Percentiles rank a stretch among this genome's conserved stretches.
Evolutionary conservation across 495 filamentous ascomycete genomes (phyloP).

Genomic region (Aspergillus bertholletiae): DNA sequence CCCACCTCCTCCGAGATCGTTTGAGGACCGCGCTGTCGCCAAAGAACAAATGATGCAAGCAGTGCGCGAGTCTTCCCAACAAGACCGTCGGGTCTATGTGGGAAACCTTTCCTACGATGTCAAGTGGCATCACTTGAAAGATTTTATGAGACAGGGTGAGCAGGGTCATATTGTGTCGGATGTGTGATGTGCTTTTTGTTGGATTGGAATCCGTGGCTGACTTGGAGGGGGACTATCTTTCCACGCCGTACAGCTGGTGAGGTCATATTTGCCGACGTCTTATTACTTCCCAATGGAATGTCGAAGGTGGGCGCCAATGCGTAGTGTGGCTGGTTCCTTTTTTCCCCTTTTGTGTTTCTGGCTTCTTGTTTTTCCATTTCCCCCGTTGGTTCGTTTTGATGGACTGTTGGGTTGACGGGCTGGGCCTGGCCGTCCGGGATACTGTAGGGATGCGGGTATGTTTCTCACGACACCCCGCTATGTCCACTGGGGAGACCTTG

Average conservation of each 20-base stretch:
- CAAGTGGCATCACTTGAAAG: slow-evolving; percentile 99
- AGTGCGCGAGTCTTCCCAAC: slow-evolving; percentile 89
- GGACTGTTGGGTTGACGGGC: slow-evolving; percentile 99
- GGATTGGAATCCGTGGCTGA: slow-evolving; percentile 30
- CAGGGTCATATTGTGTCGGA: slow-evolving; percentile 31
- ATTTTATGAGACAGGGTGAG: slow-evolving; percentile 99
- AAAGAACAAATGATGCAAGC: slow-evolving; percentile 96
- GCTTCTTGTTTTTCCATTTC: slow-evolving; percentile 47
- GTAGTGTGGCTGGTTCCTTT: slow-evolving; percentile 76
- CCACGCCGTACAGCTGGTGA: slow-evolving; percentile 73
- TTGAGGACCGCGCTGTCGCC: slow-evolving; percentile 78
- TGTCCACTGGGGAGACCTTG: slow-evolving; percentile 16
- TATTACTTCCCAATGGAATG: slow-evolving; percentile 99
- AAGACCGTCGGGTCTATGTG: slow-evolving; percentile 98
- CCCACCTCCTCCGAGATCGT: slow-evolving; percentile 63
- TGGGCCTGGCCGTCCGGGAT: slow-evolving; percentile 82
- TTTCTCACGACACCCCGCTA: not conserved
- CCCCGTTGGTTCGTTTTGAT: slow-evolving; percentile 50
- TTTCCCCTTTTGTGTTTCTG: slow-evolving; percentile 14
- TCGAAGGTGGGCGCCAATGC: slow-evolving; percentile 99
- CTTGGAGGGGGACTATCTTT: slow-evolving; percentile 20
- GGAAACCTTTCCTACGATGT: slow-evolving; percentile 99
- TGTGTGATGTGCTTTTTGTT: slow-evolving; percentile 15
- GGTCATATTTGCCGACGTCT: slow-evolving; percentile 98
- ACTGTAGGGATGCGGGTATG: slow-evolving; percentile 99